Conservation (phyloP, 495 filamentous ascomycete species). For the Penicillium taxi region DNA sequence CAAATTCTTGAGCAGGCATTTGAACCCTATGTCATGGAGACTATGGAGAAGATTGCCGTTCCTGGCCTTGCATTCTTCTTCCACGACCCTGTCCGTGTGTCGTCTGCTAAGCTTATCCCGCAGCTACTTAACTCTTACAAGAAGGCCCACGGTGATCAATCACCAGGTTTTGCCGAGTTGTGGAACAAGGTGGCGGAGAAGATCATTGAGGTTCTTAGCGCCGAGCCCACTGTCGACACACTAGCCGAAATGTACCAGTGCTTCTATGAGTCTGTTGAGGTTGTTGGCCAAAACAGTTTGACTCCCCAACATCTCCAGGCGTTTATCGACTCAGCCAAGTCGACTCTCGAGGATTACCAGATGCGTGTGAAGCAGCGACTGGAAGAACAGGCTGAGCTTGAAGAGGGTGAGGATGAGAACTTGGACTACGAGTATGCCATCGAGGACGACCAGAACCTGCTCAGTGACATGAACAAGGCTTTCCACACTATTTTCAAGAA, state of each 20-base stretch:
- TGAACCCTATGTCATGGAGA: constrained; percentile 82
- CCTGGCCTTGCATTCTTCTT: constrained; percentile 98
- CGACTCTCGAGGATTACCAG: constrained; percentile 86
- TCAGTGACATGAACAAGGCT: constrained; percentile 99
- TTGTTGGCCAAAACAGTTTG: constrained; percentile 77
- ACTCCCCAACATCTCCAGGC: constrained; percentile 67
- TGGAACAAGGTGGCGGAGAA: constrained; percentile 86
- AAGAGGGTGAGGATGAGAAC: constrained; percentile 78
- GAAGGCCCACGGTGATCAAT: constrained; percentile 71
- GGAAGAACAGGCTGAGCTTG: constrained; percentile 68
- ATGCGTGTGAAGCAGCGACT: constrained; percentile 68
- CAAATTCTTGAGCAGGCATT: constrained; percentile 88
- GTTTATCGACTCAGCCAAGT: constrained; percentile 78
- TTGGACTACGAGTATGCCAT: constrained; percentile 66
- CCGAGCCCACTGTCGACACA: constrained; percentile 91
- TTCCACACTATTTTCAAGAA: constrained; percentile 99
- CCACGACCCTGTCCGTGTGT: constrained; percentile 94
- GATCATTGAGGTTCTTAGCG: constrained; percentile 86
- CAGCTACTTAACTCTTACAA: constrained; percentile 93
- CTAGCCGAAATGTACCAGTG: constrained; percentile 99
- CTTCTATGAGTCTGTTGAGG: constrained; percentile 98
- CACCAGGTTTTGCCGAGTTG: constrained; percentile 63
- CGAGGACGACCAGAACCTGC: constrained; percentile 92
- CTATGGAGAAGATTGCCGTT: constrained; percentile 93
- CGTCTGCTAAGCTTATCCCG: constrained; percentile 89